Conservation (phyloP, 805 yeast genomes). For the Zygotorulaspora florentina region DNA sequence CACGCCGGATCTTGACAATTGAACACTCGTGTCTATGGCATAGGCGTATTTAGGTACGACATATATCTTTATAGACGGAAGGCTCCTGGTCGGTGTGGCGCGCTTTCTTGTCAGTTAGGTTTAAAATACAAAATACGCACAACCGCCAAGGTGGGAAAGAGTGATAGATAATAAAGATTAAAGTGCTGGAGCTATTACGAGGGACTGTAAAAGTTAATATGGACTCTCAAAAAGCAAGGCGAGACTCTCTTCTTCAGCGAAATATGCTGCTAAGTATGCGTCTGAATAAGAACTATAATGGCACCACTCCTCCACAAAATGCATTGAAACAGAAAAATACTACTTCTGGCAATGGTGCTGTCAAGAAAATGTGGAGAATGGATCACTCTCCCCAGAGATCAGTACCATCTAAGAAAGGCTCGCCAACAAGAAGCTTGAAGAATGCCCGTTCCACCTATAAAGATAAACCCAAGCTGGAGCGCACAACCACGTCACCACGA, state of each 20-base stretch:
- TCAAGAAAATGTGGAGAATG: conserved; percentile 17
- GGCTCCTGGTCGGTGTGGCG: too few species aligned
- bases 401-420: not conserved
- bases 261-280: conserved; percentile 25
- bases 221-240: conserved; percentile 14
- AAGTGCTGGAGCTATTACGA: too few species aligned
- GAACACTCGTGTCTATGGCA: too few species aligned
- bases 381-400: conserved; percentile 13
- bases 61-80: too few species aligned
- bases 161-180: too few species aligned
- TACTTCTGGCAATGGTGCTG: not conserved
- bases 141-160: too few species aligned
- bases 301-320: conserved; percentile 3
- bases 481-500: conserved; percentile 2
- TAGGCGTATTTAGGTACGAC: too few species aligned
- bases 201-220: not conserved
- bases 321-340: not conserved
- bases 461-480: not conserved
- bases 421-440: not conserved
- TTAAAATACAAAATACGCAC: too few species aligned
- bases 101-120: too few species aligned
- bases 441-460: not conserved
- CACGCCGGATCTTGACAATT: too few species aligned
- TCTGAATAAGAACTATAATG: conserved; percentile 14
- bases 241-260: conserved; percentile 25